Base-by-base conservation (phyloP, 768 basidiomycete genomes). In the Russula sp. region DNA sequence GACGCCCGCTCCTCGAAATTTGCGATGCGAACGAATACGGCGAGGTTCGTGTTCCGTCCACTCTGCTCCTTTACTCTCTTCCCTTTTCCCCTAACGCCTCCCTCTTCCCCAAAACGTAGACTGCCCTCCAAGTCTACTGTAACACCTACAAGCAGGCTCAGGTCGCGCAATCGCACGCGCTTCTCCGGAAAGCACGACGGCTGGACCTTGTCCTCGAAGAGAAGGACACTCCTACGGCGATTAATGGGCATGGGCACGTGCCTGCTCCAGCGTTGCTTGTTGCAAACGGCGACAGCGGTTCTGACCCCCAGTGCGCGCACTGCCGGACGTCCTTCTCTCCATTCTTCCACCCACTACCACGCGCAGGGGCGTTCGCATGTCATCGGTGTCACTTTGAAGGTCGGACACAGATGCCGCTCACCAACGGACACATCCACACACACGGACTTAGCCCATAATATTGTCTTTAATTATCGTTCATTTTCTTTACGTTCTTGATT, bases 41-140 rank as follows among this genome's bases (percentile, higher is more conserved):
- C 70, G 81, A 94, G 84, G 95, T 94, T 69, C 69, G 83, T 71
- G 46, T n/a, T 16, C 30, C 24, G 57, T 30, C 5, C 34, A 10
- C 20, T 22, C 8, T 10, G n/a, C 20, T 10, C n/a, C 30, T 49
- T 34, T 3, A 26, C 40, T 26, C 32, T 50, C 26, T 24, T 59
- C 32, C 13, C 40, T 5, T 16, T 38, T 9, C 26, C 38, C 11
- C 26, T 24, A 11, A 57, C 36, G 52, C 22, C 38, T 53, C 22
- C 7, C 26, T 24, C n/a, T 40, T 69, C 24, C 44, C 58, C 32
- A 10, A 57, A 36, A 26, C 22, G 16, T 68, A 97, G 94, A 93
- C 92, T 11, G 90, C 93, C 0, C 81, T 98, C 22, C 93, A 97
- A 76, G 85, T 91, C 14, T 98, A 91, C 73, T 88, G 88, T 59